Evolutionary conservation across 1,139 yeast species (phyloP), one percentile per base, ranked within the genome.

Genomic region (Diutina scorzettiae): DNA sequence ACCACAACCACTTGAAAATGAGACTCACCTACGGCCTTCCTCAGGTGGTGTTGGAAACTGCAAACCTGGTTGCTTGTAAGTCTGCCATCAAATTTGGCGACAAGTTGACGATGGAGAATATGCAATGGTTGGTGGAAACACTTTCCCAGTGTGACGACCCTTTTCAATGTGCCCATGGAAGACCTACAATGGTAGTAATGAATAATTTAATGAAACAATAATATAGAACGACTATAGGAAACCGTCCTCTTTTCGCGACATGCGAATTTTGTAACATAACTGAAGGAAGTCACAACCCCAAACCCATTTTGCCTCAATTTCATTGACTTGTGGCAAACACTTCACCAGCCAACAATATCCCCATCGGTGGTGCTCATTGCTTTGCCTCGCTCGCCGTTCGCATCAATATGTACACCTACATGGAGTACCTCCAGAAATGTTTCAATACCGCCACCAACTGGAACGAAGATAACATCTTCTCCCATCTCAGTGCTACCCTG

Each of bases 131-230:
- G 40, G 51, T 84, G 0, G 40, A 44, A 1, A 48, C 59, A 2
- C 61, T 85, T 21, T 51, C 64, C 0, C 34, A 45, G 3, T 84
- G 95, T 52, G 52, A 59, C 16, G 57, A 69, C 14, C 95, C 95
- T 0, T 81, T 83, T 49, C 78, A 73, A 44, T 86, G 95, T 63
- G 95, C 95, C 0, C 95, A 86, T 57, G 95, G 95, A 0, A 58
- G 95, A 43, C 95, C 95, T 0, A 73, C 89, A 0, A 58, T 81
- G 12, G 71, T 77, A 0, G 89, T n/a, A n/a, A n/a, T n/a, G n/a
- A n/a, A n/a, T n/a, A n/a, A n/a, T n/a, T n/a, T n/a, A n/a, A n/a
- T n/a, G n/a, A n/a, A n/a, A n/a, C n/a, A n/a, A n/a, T n/a, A n/a
- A n/a, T n/a, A n/a, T n/a, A n/a, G n/a, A n/a, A n/a, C n/a, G n/a